Conservation (phyloP, 1,139 yeast genomes). For the Suhomyces guaymorum region DNA sequence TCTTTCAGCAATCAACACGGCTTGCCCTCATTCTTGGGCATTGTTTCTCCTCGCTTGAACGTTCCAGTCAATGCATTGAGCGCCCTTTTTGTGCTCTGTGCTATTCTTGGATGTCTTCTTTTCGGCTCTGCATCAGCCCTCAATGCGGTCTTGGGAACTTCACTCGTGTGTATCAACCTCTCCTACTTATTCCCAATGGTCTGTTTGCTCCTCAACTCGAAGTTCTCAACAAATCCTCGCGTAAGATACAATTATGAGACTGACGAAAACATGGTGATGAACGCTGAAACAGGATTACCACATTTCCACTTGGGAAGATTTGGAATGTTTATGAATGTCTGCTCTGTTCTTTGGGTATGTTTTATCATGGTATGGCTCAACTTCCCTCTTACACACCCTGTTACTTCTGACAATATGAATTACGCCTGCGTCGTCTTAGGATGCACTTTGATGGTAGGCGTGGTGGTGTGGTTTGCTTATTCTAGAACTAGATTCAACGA, state of each 20-base stretch:
- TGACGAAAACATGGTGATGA: conserved; percentile 15
- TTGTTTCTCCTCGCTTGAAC: conserved; percentile 21
- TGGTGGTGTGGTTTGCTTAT: conserved; percentile 29
- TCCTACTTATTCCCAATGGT: conserved; percentile 31
- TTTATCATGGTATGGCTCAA: conserved; percentile 33
- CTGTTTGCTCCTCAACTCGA: conserved; percentile 24
- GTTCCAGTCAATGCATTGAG: conserved; percentile 28
- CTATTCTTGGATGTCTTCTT: conserved; percentile 25
- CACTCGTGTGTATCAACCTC: conserved; percentile 32
- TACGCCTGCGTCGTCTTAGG: conserved; percentile 40
- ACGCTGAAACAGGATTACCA: conserved; percentile 19
- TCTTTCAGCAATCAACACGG: conserved; percentile 32
- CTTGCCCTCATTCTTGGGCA: conserved; percentile 24
- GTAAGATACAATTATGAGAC: conserved; percentile 14
- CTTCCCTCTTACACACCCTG: conserved; percentile 33
- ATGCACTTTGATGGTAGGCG: conserved; percentile 29
- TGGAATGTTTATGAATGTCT: conserved; percentile 30
- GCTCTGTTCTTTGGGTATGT: conserved; percentile 30
- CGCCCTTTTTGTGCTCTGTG: conserved; percentile 20
- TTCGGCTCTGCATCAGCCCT: conserved; percentile 30
- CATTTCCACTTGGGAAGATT: conserved; percentile 27
- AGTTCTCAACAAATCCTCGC: conserved; percentile 17
- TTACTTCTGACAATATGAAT: conserved; percentile 35
- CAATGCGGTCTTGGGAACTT: conserved; percentile 31
- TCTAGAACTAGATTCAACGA: conserved; percentile 20